Evolutionary conservation across 1,284 basidiomycete genomes (phyloP).

Genomic region (Malassezia globosa): DNA sequence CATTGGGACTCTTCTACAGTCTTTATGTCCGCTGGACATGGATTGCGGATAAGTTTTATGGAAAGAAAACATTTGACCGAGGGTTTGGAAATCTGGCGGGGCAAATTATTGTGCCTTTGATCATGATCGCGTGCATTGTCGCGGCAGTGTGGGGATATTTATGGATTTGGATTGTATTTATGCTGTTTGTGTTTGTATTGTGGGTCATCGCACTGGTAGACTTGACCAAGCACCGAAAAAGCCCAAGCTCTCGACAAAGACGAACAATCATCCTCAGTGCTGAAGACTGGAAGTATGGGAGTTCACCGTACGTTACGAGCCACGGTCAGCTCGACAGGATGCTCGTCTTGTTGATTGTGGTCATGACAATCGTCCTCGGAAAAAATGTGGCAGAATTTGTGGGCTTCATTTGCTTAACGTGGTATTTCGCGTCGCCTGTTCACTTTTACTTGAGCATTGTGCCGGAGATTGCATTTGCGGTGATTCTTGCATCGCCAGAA

Average conservation of each 20-base stretch:
- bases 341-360: constrained; percentile 7
- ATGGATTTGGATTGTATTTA: constrained; percentile 9
- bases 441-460: constrained; percentile 9
- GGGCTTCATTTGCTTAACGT: constrained; percentile 1
- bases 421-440: constrained; percentile 6
- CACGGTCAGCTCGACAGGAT: constrained; percentile 9
- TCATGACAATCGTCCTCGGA: constrained; percentile 1
- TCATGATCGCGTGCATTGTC: constrained; percentile 4
- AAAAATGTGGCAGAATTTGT: constrained; percentile 8
- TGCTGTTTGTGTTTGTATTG: not conserved
- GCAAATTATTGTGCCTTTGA: not conserved
- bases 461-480: constrained; percentile 6
- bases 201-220: constrained; percentile 7
- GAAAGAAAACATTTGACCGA: not conserved
- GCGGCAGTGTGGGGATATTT: constrained; percentile 4
- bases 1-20: constrained; percentile 6
- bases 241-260: not conserved
- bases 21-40: constrained; percentile 8
- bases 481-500: constrained; percentile 2
- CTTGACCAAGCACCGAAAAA: not conserved
- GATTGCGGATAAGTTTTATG: constrained; percentile 8
- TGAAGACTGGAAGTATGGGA: not conserved
- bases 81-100: constrained; percentile 1
- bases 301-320: constrained; percentile 2
- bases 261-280: constrained; percentile 1